Evolutionary conservation across 331 rosid species (phyloP), one percentile per base, ranked within the genome.

Genomic region (Phaseolus coccineus): DNA sequence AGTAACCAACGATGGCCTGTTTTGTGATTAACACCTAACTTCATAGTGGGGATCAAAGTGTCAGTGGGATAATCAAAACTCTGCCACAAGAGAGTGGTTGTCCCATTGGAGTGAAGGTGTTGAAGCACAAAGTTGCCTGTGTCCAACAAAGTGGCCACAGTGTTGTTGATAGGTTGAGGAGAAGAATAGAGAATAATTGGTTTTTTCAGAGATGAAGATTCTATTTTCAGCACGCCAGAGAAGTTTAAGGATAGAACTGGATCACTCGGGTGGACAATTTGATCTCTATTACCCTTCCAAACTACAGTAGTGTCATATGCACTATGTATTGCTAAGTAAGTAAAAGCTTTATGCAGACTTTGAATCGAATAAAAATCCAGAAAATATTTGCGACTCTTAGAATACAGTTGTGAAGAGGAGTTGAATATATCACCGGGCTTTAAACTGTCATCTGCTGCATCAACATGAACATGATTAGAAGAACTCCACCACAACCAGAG

Each of bases 71-170:
- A 0, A 44, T 82, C 82, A 52, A 70, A 82, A 2, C 22, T 19
- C 22, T 19, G 22, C 22, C 22, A 19, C 22, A 19, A 19, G 22
- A 19, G 22, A 19, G 22, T 44, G 3, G 5, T 80, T 1, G 9
- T 46, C 24, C 84, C 79, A 64, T 80, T 9, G 47, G 77, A 42
- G 30, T 77, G 35, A 3, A 63, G 7, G 53, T 77, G 75, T 44
- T 77, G 55, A 10, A 82, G 33, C 30, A 53, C 65, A 55, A 82
- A 71, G 70, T 82, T 82, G 1, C 86, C 82, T 7, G 56, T 19
- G 47, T 77, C 79, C 12, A 71, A 46, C 70, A 82, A 31, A 6
- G 76, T 65, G 14, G 82, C 80, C 13, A 16, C 2, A 2, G 70
- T 77, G 40, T 19, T 77, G 31, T 2, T 72, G 14, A 28, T 13